Conservation (phyloP, 176 grass and related monocot species). For the Chrysopogon serrulatus region DNA sequence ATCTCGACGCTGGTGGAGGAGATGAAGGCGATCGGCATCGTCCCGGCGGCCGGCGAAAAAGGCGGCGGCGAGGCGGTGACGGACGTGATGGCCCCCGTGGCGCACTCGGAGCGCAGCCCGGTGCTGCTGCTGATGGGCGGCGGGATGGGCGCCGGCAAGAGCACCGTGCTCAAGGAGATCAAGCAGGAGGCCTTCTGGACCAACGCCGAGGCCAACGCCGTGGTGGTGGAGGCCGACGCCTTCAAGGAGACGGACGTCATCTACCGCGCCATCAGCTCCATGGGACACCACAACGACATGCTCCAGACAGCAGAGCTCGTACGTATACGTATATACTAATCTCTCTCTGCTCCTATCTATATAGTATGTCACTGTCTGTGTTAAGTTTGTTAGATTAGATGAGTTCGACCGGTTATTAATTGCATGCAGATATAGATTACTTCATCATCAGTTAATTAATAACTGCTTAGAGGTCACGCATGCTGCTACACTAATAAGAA, state of each 20-base stretch:
- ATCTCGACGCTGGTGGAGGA: slow-evolving; percentile 87
- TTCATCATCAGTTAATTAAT: too few relatives aligned
- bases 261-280: slow-evolving; percentile 91
- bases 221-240: slow-evolving; percentile 88
- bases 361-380: too few relatives aligned
- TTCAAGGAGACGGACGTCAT: slow-evolving; percentile 95
- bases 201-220: slow-evolving; percentile 21
- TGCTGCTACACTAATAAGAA: too few relatives aligned
- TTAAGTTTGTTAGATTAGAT: too few relatives aligned
- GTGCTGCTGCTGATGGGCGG: slow-evolving; percentile 75
- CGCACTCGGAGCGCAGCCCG: slow-evolving; percentile 34
- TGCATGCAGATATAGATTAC: too few relatives aligned
- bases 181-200: slow-evolving; percentile 59
- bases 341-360: too few relatives aligned
- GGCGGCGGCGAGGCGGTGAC: slow-evolving; percentile 19
- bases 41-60: not conserved
- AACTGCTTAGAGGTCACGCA: too few relatives aligned
- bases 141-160: slow-evolving; percentile 82
- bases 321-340: too few relatives aligned
- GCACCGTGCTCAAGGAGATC: slow-evolving; percentile 71
- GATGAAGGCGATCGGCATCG: slow-evolving; percentile 81
- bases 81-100: slow-evolving; percentile 73
- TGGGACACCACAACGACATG: slow-evolving; percentile 92
- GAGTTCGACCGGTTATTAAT: too few relatives aligned
- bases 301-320: slow-evolving; percentile 89